Conservation (phyloP, 192 early-diverging fungal genomes). For the Coemansia sp. region DNA sequence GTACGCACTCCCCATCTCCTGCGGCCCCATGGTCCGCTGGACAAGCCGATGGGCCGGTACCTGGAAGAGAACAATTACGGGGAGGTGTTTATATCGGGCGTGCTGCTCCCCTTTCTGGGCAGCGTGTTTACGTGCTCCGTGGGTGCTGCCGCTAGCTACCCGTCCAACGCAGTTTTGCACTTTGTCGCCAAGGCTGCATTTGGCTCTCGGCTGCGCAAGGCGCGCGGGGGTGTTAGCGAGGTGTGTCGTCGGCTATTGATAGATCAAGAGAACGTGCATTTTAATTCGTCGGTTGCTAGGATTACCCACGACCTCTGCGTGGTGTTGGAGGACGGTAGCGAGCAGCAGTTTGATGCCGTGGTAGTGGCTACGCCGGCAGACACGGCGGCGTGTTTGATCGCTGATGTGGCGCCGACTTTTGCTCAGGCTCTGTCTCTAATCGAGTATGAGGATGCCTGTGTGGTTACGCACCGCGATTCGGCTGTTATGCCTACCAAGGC, state of each 20-base stretch:
- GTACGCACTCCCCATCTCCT: slow-evolving; percentile 16
- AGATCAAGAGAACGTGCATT: slow-evolving; percentile 2
- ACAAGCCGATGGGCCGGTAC: slow-evolving; percentile 31
- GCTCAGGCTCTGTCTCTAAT: slow-evolving; percentile 36
- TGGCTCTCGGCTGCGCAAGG: slow-evolving; percentile 38
- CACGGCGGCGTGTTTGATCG: slow-evolving; percentile 17
- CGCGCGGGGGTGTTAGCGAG: slow-evolving; percentile 29
- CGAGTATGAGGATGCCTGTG: slow-evolving; percentile 40
- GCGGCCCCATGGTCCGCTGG: slow-evolving; percentile 9
- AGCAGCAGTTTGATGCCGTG: slow-evolving; percentile 27
- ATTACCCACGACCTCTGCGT: background rate
- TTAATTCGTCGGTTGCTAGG: slow-evolving; percentile 6
- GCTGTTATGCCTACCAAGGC: slow-evolving; percentile 40
- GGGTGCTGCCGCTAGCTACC: slow-evolving; percentile 29
- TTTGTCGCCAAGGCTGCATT: slow-evolving; percentile 33
- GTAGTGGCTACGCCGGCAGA: slow-evolving; percentile 49
- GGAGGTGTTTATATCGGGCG: slow-evolving; percentile 13
- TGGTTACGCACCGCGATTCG: slow-evolving; percentile 44
- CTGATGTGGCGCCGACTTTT: slow-evolving; percentile 21
- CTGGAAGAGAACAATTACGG: slow-evolving; percentile 16
- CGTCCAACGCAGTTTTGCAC: slow-evolving; percentile 41
- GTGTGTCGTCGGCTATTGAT: slow-evolving; percentile 33
- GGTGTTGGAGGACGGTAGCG: background rate
- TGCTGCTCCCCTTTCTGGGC: slow-evolving; percentile 45
- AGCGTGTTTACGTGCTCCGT: slow-evolving; percentile 46